Base-by-base conservation (phyloP, 2,329 filamentous ascomycete genomes). In the Cladosporium sp. region DNA sequence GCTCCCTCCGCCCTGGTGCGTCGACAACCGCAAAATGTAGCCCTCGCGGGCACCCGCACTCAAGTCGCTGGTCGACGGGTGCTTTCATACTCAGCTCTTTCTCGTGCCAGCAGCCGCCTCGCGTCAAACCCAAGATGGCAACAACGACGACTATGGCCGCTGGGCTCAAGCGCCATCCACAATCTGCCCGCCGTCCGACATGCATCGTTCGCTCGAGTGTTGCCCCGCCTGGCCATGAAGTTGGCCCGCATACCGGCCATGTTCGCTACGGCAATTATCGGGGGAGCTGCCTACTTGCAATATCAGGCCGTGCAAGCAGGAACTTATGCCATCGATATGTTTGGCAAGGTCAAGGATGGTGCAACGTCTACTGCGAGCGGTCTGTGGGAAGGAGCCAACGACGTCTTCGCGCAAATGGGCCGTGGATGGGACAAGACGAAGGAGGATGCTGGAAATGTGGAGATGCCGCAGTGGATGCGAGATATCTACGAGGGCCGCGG, bases 181-280 rank as follows among this genome's bases (percentile, higher is more conserved):
- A 95, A 95, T 75, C 72, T 85, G 18, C 79, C 81, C 49, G 79
- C 80, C 13, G 78, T 83, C 40, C 77, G 83, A 49, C 77, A 78
- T 50, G 81, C 85, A 45, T 85, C 82, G 2, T 86, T 86, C 64
- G 76, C 77, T n/a, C 74, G 83, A 42, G 75, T 78, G 10, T 74
- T 98, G 32, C 95, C 95, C 2, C 92, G 89, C 68, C 78, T 98
- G 46, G 84, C 93, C n/a, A 72, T 93, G 66, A 98, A 96, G 74
- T 86, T 98, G 61, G 80, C 85, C 34, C 83, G 90, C 53, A 77
- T 95, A 51, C 93, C 93, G 16, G 93, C 93, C 54, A 86, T 96
- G 74, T 91, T 95, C 64, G 93, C 92, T 40, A 90, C 89, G 40
- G 81, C 91, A 43, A 88, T 90, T 65, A 81, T 98, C 59, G 91